A percentile compares a stretch with the other conserved stretches of the same genome.
These are phyloP conservation scores for Citeromyces hawaiiensis DNA, from an alignment of 1,139 yeast genomes.

Conservation along the genomic window DNA sequence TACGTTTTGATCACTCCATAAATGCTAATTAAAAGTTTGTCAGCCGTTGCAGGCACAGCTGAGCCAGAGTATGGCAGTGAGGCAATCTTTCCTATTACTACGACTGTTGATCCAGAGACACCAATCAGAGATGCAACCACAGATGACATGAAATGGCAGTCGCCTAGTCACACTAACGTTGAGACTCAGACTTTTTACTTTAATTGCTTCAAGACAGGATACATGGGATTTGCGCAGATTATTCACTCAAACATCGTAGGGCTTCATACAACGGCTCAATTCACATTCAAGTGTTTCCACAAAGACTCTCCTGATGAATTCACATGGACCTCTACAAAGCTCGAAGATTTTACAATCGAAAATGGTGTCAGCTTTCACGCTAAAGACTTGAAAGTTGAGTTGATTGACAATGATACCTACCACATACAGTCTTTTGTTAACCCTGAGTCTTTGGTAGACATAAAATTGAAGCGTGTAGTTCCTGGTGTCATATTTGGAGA, in stretches of 20 bases:
- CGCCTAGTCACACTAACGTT: conserved; percentile 75
- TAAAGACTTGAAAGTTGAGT: conserved; percentile 47
- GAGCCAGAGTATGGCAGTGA: conserved; percentile 95
- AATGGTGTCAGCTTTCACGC: conserved; percentile 72
- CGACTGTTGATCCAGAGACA: conserved; percentile 35
- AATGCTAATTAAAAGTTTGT: conserved; percentile 32
- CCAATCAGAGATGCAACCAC: conserved; percentile 40
- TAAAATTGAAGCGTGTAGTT: conserved; percentile 45
- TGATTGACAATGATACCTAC: conserved; percentile 42
- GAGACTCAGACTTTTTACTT: conserved; percentile 93
- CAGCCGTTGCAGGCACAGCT: conserved; percentile 92
- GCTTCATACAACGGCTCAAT: conserved; percentile 84
- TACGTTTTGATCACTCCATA: conserved; percentile 10
- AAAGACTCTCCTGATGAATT: conserved; percentile 32
- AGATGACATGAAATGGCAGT: conserved; percentile 63
- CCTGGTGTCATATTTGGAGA: conserved; percentile 86
- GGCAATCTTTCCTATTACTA: conserved; percentile 73
- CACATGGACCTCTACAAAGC: conserved; percentile 83
- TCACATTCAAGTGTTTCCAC: conserved; percentile 72
- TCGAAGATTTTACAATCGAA: conserved; percentile 60
- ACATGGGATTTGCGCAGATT: conserved; percentile 82
- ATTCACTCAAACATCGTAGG: conserved; percentile 90
- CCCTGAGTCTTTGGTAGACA: conserved; percentile 61
- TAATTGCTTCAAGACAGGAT: conserved; percentile 45
- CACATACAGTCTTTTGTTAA: conserved; percentile 53